Evolutionary conservation across 805 yeast species (phyloP).

Genomic region (Kregervanrija fluxuum): DNA sequence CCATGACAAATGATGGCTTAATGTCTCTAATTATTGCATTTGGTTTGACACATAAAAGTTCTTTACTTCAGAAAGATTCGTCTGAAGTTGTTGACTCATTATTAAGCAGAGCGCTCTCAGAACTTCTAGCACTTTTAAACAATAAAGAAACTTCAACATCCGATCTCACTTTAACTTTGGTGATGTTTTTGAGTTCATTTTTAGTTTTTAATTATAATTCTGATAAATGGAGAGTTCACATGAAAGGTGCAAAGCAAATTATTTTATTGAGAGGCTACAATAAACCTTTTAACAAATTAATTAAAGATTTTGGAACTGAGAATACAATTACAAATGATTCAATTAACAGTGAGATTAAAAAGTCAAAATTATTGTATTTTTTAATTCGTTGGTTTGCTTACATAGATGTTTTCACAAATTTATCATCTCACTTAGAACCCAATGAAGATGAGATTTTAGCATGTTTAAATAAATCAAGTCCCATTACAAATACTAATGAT

Average conservation of each 20-base stretch:
- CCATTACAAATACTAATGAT: neutral
- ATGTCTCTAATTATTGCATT: conserved; percentile 50
- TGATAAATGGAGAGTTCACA: conserved; percentile 56
- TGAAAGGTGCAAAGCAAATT: conserved; percentile 61
- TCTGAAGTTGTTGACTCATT: conserved; percentile 42
- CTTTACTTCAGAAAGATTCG: conserved; percentile 19
- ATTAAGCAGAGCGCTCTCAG: conserved; percentile 51
- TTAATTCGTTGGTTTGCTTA: conserved; percentile 64
- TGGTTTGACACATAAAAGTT: conserved; percentile 34
- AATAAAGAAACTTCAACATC: conserved; percentile 48
- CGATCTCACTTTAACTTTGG: conserved; percentile 60
- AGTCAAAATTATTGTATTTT: conserved; percentile 42
- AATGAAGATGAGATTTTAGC: conserved; percentile 16
- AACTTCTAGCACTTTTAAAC: conserved; percentile 42
- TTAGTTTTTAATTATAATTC: conserved; percentile 40
- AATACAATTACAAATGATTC: conserved; percentile 6
- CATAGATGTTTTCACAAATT: conserved; percentile 54
- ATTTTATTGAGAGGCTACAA: conserved; percentile 43
- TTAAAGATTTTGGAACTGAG: conserved; percentile 13
- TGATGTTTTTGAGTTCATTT: conserved; percentile 51
- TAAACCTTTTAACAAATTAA: conserved; percentile 24
- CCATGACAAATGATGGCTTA: conserved; percentile 50
- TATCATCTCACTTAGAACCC: conserved; percentile 44
- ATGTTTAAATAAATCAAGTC: conserved; percentile 5
- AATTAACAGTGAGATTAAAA: conserved; percentile 21